These are phyloP conservation scores for Entophlyctis helioformis DNA, from an alignment of 192 early-diverging fungal genomes.

Conservation along the genomic window DNA sequence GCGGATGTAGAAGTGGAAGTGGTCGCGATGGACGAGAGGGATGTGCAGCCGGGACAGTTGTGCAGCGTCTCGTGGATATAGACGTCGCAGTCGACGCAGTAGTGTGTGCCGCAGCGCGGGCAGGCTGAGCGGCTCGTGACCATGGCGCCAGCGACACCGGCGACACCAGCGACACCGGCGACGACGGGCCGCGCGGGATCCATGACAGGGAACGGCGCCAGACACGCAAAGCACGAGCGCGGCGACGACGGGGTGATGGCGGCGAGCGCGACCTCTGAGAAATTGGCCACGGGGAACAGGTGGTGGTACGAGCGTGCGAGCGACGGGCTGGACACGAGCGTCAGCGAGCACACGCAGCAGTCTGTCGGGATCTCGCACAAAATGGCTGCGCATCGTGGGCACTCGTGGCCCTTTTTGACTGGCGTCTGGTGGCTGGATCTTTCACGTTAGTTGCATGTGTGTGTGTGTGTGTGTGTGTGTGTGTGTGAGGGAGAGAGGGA, in stretches of 20 bases:
- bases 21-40: not conserved
- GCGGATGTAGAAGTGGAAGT: not conserved
- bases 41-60: slow-evolving; percentile 54
- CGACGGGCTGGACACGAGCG: slow-evolving; percentile 79
- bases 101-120: slow-evolving; percentile 59
- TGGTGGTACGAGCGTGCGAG: slow-evolving; percentile 90
- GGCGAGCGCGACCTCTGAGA: slow-evolving; percentile 39
- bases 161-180: not conserved
- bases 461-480: no score
- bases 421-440: slow-evolving; percentile 45
- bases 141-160: slow-evolving; percentile 4
- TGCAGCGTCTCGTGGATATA: slow-evolving; percentile 88
- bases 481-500: no score
- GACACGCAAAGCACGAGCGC: slow-evolving; percentile 10
- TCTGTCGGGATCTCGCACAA: slow-evolving; percentile 86
- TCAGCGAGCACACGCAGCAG: slow-evolving; percentile 81
- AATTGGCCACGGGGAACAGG: slow-evolving; percentile 84
- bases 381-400: slow-evolving; percentile 69
- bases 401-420: slow-evolving; percentile 65
- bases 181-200: slow-evolving; percentile 1
- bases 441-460: no score
- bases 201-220: slow-evolving; percentile 7
- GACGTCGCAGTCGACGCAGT: slow-evolving; percentile 86
- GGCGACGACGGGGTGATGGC: not conserved
- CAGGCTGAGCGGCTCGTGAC: slow-evolving; percentile 54